Percentiles rank a stretch among this genome's conserved stretches.
phyloP scores from a whole-genome alignment of 2,329 filamentous ascomycete genomes.

The Colletotrichum tropicicola region DNA sequence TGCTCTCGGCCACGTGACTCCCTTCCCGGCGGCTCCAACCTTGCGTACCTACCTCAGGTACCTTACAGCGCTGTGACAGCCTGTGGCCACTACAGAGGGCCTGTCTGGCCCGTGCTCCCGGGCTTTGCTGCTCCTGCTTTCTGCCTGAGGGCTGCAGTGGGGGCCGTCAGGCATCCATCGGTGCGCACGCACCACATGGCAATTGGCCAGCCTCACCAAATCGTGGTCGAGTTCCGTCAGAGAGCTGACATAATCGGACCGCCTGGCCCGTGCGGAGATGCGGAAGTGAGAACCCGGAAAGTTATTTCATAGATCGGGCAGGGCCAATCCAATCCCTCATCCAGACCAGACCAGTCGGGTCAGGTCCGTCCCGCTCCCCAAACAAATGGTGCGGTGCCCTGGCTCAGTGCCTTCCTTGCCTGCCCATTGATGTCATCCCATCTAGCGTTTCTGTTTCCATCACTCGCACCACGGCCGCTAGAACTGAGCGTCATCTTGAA shows the following conservation, averaged over 20 bases:
- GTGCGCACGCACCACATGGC: not conserved
- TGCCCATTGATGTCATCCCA: slow-evolving; percentile 12
- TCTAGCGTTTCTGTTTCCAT: not conserved
- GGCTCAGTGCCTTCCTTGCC: not conserved
- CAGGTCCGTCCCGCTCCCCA: slow-evolving; percentile 7
- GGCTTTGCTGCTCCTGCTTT: not conserved
- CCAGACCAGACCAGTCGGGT: not conserved
- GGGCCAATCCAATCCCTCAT: not conserved
- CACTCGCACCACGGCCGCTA: not conserved
- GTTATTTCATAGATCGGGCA: slow-evolving; percentile 16
- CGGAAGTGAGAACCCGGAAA: slow-evolving; percentile 25
- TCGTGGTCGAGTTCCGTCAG: not conserved
- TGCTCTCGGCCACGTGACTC: slow-evolving; percentile 24
- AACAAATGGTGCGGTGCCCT: not conserved
- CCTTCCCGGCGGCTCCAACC: not conserved
- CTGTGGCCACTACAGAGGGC: not conserved
- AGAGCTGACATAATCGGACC: not conserved
- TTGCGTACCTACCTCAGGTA: not conserved
- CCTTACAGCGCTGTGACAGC: not conserved
- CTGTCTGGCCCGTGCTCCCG: not conserved
- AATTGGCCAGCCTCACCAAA: not conserved
- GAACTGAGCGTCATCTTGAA: too few species aligned
- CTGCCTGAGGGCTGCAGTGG: not conserved
- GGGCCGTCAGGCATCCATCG: not conserved
- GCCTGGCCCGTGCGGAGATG: slow-evolving; percentile 1